Evolutionary conservation across 768 basidiomycete genomes (phyloP), one percentile per base, ranked within the genome.

Genomic region (Psilocybe subaeruginosa): DNA sequence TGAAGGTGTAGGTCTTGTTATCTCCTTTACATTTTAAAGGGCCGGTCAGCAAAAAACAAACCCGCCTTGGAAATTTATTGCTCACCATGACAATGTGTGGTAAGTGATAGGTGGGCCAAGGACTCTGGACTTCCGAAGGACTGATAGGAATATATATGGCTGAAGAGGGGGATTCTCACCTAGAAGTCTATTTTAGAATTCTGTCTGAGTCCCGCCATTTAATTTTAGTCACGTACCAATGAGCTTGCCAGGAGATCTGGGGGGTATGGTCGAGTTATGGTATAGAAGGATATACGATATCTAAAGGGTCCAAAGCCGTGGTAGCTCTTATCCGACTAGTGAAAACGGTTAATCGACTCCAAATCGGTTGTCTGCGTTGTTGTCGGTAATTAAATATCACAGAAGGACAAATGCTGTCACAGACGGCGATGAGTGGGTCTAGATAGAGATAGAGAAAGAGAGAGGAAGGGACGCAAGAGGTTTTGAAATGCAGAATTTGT

Each of bases 1-100:
- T 3, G 64, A 54, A 31, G 56, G 64, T 14, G 45, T 62, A 27
- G 48, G 37, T 29, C 14, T 39, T 48, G 17, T 31, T 17, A 39
- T 41, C 8, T 39, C 35, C 57, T 62, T 17, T 46, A 45, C 7
- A 35, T 27, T 43, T 27, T 19, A 33, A 41, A 53, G 17, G 9
- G 8, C 17, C 0, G 37, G 33, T 30, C 23, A 43, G 45, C 30
- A 14, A 9, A 12, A n/a, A n/a, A 8, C 2, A 43, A 1, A 43
- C 5, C 4, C 5, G 41, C 41, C 11, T 43, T 43, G 4, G 41
- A 43, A 5, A 43, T 5, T 12, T 5, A 14, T 43, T 5, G 2
- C 41, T 43, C 14, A n/a, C 41, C 41, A 43, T 43, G 41, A 5
- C 14, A 43, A n/a, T 39, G 3, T 43, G 37, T 39, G 14, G 14